Base-by-base conservation (phyloP, 2,329 filamentous ascomycete species). In the Gaeumannomyces sp. region DNA sequence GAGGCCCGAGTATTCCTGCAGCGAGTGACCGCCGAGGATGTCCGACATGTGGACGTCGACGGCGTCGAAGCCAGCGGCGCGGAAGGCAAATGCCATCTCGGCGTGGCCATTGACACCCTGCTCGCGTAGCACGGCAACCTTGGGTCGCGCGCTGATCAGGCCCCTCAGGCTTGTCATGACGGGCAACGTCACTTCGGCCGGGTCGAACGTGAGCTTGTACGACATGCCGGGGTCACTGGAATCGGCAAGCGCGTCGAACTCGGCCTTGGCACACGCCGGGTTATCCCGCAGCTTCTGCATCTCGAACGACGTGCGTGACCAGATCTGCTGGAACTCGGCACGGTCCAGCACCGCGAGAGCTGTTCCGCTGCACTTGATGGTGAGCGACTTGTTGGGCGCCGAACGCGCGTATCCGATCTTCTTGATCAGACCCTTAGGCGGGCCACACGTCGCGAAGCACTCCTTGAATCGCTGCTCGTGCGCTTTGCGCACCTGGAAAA, bases 61-160 rank as follows among this genome's bases (percentile, higher is more conserved):
- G 19, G 93, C 87, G 62, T 93, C 89, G 79, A 98, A 98, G 53
- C 94, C 94, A 59, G 95, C 94, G 50, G 88, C 88, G 69, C 90
- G 88, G 83, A 98, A 98, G 61, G 93, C 93, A 73, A 96, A 98
- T 1, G 95, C 95, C 92, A 99, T 96, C 76, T 99, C 95, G n/a
- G 92, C 89, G 72, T 97, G 87, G 58, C 93, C 92, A 78, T 99
- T 98, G 70, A 97, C 92, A 75, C 95, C 95, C 76, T 97, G 93
- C 76, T 98, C 95, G 73, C 95, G 86, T 28, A 99, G 86, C 70
- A 99, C 96, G 59, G 95, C 95, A 29, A 99, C 93, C 38, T 88
- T 87, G 1, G 91, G 90, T 76, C 75, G 71, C 70, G 80, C 84
- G 67, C 81, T 82, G 73, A 92, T 85, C 65, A 77, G 70, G 13